phyloP scores from a whole-genome alignment of 768 basidiomycete species.

The Cubamyces lactineus region DNA sequence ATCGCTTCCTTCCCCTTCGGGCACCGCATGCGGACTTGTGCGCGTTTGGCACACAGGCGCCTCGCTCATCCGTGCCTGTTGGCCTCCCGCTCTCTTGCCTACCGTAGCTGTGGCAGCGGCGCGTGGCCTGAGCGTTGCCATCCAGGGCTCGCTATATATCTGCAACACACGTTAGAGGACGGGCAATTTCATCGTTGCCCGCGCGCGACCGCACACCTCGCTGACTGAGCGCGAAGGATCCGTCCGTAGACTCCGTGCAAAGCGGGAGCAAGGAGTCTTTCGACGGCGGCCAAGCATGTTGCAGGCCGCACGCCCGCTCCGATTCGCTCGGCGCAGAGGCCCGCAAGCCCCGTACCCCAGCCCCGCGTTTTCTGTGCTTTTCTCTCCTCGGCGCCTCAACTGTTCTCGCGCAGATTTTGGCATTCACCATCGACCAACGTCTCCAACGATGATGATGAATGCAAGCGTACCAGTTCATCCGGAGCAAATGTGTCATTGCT shows the following conservation, averaged over 20 bases:
- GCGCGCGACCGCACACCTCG: too few relatives aligned
- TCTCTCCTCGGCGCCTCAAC: not conserved
- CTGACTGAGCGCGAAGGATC: too few relatives aligned
- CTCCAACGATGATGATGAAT: too few relatives aligned
- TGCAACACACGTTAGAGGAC: not conserved
- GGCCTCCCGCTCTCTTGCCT: not conserved
- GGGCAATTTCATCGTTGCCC: too few relatives aligned
- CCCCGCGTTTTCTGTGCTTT: not conserved
- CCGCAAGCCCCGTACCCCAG: not conserved
- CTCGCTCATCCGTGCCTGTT: constrained; percentile 4
- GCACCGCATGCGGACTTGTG: not conserved
- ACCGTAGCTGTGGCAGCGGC: not conserved
- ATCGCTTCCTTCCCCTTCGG: constrained; percentile 1
- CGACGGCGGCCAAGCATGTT: too few relatives aligned
- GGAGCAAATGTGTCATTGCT: too few relatives aligned
- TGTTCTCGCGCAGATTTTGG: not conserved
- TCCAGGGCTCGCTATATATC: not conserved
- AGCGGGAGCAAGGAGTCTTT: too few relatives aligned
- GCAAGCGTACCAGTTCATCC: too few relatives aligned
- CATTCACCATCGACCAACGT: constrained; percentile 1
- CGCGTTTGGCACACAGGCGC: not conserved
- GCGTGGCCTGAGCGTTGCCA: not conserved
- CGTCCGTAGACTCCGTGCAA: too few relatives aligned
- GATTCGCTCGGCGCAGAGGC: not conserved
- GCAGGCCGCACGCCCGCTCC: too few relatives aligned